Percentiles rank a stretch among this genome's conserved stretches.
Conservation (phyloP, 2,329 filamentous ascomycete genomes). For the Lasiodiplodia hormozganensis region DNA sequence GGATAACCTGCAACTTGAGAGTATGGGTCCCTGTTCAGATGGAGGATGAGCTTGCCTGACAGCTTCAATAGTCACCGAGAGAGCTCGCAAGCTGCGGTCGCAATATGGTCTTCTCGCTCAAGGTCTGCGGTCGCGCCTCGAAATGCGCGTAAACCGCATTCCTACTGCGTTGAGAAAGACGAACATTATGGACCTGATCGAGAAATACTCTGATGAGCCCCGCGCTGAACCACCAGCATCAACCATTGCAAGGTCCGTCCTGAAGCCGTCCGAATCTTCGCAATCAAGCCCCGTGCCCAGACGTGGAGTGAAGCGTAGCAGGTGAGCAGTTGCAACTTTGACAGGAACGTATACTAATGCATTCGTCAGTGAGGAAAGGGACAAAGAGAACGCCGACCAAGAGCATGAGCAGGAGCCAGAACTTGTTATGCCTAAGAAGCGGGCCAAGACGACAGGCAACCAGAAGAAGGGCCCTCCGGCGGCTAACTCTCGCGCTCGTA, state of each 20-base stretch:
- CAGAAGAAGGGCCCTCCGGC: slow-evolving; percentile 33
- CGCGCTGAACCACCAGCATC: slow-evolving; percentile 29
- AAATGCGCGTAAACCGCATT: slow-evolving; percentile 92
- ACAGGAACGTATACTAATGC: not conserved
- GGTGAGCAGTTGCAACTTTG: not conserved
- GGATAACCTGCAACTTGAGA: slow-evolving; percentile 87
- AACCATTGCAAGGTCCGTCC: slow-evolving; percentile 6
- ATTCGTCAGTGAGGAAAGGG: slow-evolving; percentile 11
- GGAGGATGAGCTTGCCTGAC: slow-evolving; percentile 12
- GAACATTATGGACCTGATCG: slow-evolving; percentile 81
- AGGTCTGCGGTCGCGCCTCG: slow-evolving; percentile 82
- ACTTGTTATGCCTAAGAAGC: slow-evolving; percentile 75
- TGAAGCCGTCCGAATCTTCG: slow-evolving; percentile 13
- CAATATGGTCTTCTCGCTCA: slow-evolving; percentile 90
- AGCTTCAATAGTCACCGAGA: slow-evolving; percentile 73
- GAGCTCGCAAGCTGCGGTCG: slow-evolving; percentile 83
- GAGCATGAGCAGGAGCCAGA: slow-evolving; percentile 73
- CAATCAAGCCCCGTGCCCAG: slow-evolving; percentile 25
- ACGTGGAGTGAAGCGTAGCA: slow-evolving; percentile 25
- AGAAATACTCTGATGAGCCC: slow-evolving; percentile 53
- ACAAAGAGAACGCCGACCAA: slow-evolving; percentile 69
- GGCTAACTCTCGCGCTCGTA: slow-evolving; percentile 39
- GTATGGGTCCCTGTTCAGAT: slow-evolving; percentile 55
- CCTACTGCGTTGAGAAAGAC: slow-evolving; percentile 78
- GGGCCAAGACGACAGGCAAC: slow-evolving; percentile 44